Evolutionary conservation across 805 yeast genomes (phyloP), one percentile per base, ranked within the genome.

Genomic region (Candida odintsovae): DNA sequence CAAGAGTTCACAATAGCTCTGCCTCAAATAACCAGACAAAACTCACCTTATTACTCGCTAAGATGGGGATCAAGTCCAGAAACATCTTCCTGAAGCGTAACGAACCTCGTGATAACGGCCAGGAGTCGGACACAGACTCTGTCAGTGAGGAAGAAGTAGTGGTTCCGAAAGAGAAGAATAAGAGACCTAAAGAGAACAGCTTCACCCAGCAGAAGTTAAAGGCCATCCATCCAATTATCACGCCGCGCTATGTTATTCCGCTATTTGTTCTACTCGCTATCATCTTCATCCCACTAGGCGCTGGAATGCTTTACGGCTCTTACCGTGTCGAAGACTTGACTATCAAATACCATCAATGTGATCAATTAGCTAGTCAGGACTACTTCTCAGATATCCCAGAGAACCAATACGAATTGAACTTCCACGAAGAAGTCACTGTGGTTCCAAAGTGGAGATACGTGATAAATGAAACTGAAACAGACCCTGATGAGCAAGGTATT

Each of bases 271-370:
- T 80, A 13, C 70, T 90, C 39, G 89, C 95, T 1, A 73, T 84
- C n/a, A 73, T 94, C 13, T 86, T 90, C 62, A 87, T 92, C 12
- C 95, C 96, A 15, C 77, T 94, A 46, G 99, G 99, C 20, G 89
- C 90, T 19, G 90, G 85, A 39, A 77, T 94, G 54, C 64, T 90
- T 22, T 77, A 78, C 49, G 83, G 92, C 13, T 75, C 90, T 3
- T 72, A 79, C 58, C 74, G 76, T 51, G 89, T 90, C 8, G 85
- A 90, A 62, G 82, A 83, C 50, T 44, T 94, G 29, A 73, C 75
- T 36, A 72, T 94, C 29, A 85, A 89, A 57, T 92, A 92, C 61
- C 77, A 90, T 40, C 71, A 78, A 42, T 92, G 99, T 70, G 73
- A 69, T 29, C 60, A 58, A 4, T 52, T 70, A 26, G 87, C 87